Evolutionary conservation across 192 early-diverging fungal genomes (phyloP).

Genomic region (Backusella circina): DNA sequence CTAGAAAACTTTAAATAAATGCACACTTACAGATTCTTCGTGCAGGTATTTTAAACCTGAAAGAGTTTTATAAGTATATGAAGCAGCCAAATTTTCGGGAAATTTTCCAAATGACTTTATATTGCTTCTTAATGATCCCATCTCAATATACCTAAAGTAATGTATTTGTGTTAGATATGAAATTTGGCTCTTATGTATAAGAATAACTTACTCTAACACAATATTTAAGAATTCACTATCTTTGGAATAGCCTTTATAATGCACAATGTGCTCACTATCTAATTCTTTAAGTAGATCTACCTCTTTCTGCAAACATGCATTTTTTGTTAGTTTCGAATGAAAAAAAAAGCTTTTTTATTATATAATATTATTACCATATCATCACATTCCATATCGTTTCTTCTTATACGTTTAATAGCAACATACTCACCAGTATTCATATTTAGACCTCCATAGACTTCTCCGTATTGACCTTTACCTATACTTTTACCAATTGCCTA

Average conservation of each 20-base stretch:
- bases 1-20: not conserved
- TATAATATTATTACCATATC: constrained; percentile 54
- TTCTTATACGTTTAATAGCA: constrained; percentile 82
- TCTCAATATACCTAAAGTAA: constrained; percentile 65
- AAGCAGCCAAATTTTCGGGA: constrained; percentile 82
- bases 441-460: constrained; percentile 76
- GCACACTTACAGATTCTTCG: constrained; percentile 56
- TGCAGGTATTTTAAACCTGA: constrained; percentile 89
- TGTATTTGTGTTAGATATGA: not conserved
- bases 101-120: constrained; percentile 88
- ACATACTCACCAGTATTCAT: constrained; percentile 78
- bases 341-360: not conserved
- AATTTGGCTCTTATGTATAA: not conserved
- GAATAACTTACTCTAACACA: constrained; percentile 61
- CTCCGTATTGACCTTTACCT: constrained; percentile 85
- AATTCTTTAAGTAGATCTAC: constrained; percentile 83
- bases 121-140: constrained; percentile 84
- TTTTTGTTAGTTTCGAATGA: not conserved
- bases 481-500: constrained; percentile 82
- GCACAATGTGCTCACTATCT: constrained; percentile 78
- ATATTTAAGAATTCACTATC: constrained; percentile 71
- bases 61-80: constrained; percentile 87
- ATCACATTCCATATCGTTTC: constrained; percentile 57
- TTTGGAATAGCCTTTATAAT: constrained; percentile 79
- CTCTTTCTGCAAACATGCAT: constrained; percentile 47